Base-by-base conservation (phyloP, 192 early-diverging fungal genomes). In the Phycomyces blakesleeanus region DNA sequence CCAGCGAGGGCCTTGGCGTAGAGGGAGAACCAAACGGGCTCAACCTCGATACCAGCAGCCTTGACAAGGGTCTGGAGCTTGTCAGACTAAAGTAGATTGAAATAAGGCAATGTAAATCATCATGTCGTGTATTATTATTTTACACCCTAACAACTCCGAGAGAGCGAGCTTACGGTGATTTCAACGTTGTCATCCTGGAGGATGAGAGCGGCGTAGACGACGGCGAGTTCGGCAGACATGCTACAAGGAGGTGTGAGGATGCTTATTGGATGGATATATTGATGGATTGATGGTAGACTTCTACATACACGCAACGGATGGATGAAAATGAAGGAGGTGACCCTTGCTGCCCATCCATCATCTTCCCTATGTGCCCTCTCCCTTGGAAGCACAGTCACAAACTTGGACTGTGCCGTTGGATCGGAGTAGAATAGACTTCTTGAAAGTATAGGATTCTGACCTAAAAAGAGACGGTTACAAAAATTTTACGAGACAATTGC, bases 1-100 rank as follows among this genome's bases (percentile, higher is more conserved):
- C 94, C 93, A 62, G 82, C 92, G 67, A 98, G 89, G 61, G 96
- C 96, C 90, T 98, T 98, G 82, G 96, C 92, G 83, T 96, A 98
- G 71, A 98, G 83, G 80, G 76, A 83, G 74, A 90, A 89, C 93
- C 93, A 98, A 87, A 97, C 90, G 70, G 91, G 77, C 81, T 98
- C 94, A 68, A 96, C 87, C 49, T 88, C 82, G 65, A 93, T 69
- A 76, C 92, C 92, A 65, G 96, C 93, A 61, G 94, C 91, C 73
- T 86, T 89, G 83, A 91, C 89, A 81, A 98, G 81, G 29, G 27
- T 49, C 24, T 26, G 42, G 42, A 60, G 26, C 40, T 50, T 61
- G 59, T 61, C 40, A 26, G 25, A 61, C n/a, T 50, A 51, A 12
- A 0, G n/a, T 29, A 50, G 16, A 50, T 8, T 9, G 29, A 61